phyloP scores from a whole-genome alignment of 768 basidiomycete species.

The Tricholoma terreum region DNA sequence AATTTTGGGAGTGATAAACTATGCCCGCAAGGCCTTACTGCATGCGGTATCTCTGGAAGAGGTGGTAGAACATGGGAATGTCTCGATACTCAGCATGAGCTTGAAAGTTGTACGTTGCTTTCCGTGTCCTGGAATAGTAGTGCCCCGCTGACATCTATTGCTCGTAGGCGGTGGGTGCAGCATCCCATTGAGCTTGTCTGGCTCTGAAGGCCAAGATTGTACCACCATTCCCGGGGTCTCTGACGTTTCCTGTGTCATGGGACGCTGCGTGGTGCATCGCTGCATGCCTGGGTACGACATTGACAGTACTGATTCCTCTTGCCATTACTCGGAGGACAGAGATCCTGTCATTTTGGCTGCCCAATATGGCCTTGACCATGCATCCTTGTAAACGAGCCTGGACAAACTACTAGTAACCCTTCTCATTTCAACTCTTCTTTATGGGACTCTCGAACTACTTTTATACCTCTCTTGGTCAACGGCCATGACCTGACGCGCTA shows the following conservation, averaged over 20 bases:
- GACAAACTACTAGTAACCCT: neutral
- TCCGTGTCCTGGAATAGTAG: neutral
- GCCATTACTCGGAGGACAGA: slow-evolving; percentile 23
- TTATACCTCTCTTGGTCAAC: neutral
- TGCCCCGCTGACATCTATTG: neutral
- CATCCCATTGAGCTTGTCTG: slow-evolving; percentile 27
- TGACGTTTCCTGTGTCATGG: slow-evolving; percentile 45
- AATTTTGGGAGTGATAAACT: slow-evolving; percentile 20
- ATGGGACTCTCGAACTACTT: neutral
- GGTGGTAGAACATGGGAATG: slow-evolving; percentile 45
- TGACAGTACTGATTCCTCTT: slow-evolving; percentile 19
- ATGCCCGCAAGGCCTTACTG: slow-evolving; percentile 37
- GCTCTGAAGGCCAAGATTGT: slow-evolving; percentile 44
- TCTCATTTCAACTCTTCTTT: too few relatives aligned
- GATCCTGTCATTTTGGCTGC: slow-evolving; percentile 22
- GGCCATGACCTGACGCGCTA: too few relatives aligned
- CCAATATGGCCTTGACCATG: slow-evolving; percentile 27
- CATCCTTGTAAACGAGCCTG: slow-evolving; percentile 7
- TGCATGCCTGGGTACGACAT: slow-evolving; percentile 43
- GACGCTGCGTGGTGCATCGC: slow-evolving; percentile 41
- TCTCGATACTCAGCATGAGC: slow-evolving; percentile 41
- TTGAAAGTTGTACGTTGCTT: slow-evolving; percentile 49
- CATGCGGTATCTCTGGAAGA: slow-evolving; percentile 43
- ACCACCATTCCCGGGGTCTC: slow-evolving; percentile 45
- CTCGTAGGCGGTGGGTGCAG: slow-evolving; percentile 47